Conservation (phyloP, 2,329 filamentous ascomycete species). For the Ophiognomonia clavigignenti-juglandacearum region DNA sequence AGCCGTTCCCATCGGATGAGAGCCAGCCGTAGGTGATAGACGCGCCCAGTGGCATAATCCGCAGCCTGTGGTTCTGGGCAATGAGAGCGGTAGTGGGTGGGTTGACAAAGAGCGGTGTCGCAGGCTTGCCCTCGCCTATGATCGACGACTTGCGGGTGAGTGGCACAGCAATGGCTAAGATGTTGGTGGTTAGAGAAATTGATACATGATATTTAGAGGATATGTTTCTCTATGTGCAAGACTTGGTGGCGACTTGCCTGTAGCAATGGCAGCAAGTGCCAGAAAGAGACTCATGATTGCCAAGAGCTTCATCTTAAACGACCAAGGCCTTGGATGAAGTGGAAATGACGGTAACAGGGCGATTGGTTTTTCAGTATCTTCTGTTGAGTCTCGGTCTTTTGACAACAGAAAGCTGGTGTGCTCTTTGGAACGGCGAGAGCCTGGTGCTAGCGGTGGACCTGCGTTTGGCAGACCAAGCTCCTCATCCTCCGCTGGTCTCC, state of each 20-base stretch:
- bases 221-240: no score
- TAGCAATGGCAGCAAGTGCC: constrained; percentile 4
- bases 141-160: background rate
- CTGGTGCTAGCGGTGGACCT: no score
- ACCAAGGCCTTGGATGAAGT: constrained; percentile 11
- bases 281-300: constrained; percentile 2
- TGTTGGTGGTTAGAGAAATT: background rate
- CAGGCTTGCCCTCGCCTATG: background rate
- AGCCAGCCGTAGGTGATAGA: constrained; percentile 35
- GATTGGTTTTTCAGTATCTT: no score
- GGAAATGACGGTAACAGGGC: background rate
- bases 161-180: constrained; percentile 14
- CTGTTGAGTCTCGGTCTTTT: no score
- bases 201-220: background rate
- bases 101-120: background rate
- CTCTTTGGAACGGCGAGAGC: no score
- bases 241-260: constrained; percentile 5
- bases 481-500: no score
- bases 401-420: no score
- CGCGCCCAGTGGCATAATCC: constrained; percentile 39
- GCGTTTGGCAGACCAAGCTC: no score
- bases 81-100: constrained; percentile 12
- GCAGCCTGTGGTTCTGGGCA: constrained; percentile 25
- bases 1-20: constrained; percentile 35
- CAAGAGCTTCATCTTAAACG: constrained; percentile 11